Base-by-base conservation (phyloP, 768 basidiomycete genomes). In the Boletus tylopilopsis region DNA sequence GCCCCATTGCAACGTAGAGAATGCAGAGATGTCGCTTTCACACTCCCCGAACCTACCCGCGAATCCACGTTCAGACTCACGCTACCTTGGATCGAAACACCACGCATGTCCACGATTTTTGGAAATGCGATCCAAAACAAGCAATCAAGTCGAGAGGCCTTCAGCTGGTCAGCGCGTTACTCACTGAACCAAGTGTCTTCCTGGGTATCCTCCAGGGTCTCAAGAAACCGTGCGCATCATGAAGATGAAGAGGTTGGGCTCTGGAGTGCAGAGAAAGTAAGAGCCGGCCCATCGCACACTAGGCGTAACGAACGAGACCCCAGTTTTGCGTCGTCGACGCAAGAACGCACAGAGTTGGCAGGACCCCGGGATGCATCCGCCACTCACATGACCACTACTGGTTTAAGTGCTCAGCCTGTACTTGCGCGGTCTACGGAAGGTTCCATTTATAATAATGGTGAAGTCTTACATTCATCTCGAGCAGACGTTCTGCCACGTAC, bases 151-250 rank as follows among this genome's bases (percentile, higher is more conserved):
- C 50, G 48, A 21, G 58, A 59, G 33, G 38, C 21, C 2, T 40
- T 61, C 50, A 56, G 39, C 19, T 50, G 48, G 25, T 59, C 56
- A 22, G 32, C 56, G 13, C 56, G 48, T 45, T 38, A 56, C 43
- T 63, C 70, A 25, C 36, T 67, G 42, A 54, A 56, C 32, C 60
- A 58, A 22, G 57, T 72, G 15, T 71, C 74, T 9, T 71, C 73
- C 4, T 77, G 76, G 74, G 48, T 77, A 18, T 53, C 59, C n/a
- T 51, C 58, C 11, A 62, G 57, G 44, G 34, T 60, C 7, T 63
- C 71, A 27, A 62, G 61, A 47, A 67, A 59, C 9, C 62, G 56
- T 24, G 48, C 36, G 10, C 64, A 16, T 37, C 42, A 16, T 13
- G 53, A 61, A 18, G 57, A 63, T 37, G 73, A 71, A 35, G 55